Evolutionary conservation across 495 filamentous ascomycete species (phyloP), one percentile per base, ranked within the genome.

Genomic region (Penicillium longicatenatum): DNA sequence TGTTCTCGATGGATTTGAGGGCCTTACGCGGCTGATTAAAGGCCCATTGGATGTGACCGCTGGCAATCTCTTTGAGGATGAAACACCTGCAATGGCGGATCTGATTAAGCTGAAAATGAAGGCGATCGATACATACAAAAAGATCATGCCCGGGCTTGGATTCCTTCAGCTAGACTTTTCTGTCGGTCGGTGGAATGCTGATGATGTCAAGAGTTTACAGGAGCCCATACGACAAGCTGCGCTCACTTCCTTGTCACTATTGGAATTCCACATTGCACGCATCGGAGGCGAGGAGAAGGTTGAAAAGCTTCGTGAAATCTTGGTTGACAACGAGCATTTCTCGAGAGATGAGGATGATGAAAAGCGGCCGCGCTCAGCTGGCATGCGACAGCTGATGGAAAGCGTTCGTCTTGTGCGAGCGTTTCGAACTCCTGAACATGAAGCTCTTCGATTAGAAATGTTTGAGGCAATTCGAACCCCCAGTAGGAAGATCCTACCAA

Each of bases 1-100:
- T 2, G 68, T 75, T 2, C 61, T 75, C 7, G 69, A 69, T 31
- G 66, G 61, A 16, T 70, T 76, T 51, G 70, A 75, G 54, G 69
- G 63, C 9, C 52, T 76, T 3, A 49, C 70, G 2, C 61, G 60
- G 20, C 55, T 71, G 2, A 57, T 76, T 2, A 74, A 70, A 56
- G 46, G 50, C 6, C 68, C 75, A 0, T 44, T 75, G 22, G 65
- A 70, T 43, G 33, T 61, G n/a, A 69, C 70, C 2, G 43, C 60
- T 3, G 53, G 48, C 16, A 60, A 48, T 51, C 44, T 70, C 5
- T 22, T 62, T 17, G 54, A 61, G 31, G 57, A 52, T 12, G 57
- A 67, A 12, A n/a, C 33, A 8, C 14, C 62, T 17, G 50, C 50
- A 24, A 24, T 69, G 33, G 31, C 44, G 35, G 58, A 62, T 14